Conservation (phyloP, 805 yeast genomes). For the Ogataea henricii region DNA sequence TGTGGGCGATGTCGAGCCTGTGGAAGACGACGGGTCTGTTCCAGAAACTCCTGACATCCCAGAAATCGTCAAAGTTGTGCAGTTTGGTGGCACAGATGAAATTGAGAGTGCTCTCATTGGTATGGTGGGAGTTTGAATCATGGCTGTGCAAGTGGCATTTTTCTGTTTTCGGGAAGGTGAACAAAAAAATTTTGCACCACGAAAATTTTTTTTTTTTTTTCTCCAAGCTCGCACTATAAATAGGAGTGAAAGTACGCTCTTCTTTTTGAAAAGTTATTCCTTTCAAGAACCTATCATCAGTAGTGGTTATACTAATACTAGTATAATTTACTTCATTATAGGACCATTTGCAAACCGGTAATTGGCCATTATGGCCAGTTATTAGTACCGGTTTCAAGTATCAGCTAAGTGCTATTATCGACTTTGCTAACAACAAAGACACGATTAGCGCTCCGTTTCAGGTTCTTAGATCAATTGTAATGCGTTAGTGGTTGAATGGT, state of each 20-base stretch:
- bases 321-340: slow-evolving; percentile 54
- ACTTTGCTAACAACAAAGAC: slow-evolving; percentile 73
- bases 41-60: slow-evolving; percentile 7
- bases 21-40: background rate
- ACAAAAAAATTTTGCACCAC: background rate
- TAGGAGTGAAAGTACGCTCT: slow-evolving; percentile 1
- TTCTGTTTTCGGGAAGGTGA: background rate
- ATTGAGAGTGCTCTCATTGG: slow-evolving; percentile 33
- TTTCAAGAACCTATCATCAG: slow-evolving; percentile 56
- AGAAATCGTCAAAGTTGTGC: slow-evolving; percentile 27
- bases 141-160: background rate
- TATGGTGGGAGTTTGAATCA: slow-evolving; percentile 28
- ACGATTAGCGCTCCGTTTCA: slow-evolving; percentile 75
- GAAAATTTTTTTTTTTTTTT: slow-evolving; percentile 11
- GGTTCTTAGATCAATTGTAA: slow-evolving; percentile 60
- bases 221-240: slow-evolving; percentile 10
- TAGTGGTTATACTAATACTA: slow-evolving; percentile 80
- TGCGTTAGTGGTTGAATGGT: slow-evolving; percentile 40
- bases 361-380: slow-evolving; percentile 42
- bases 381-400: slow-evolving; percentile 29
- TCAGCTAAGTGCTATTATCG: slow-evolving; percentile 69
- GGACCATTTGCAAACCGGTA: slow-evolving; percentile 48
- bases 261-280: slow-evolving; percentile 13
- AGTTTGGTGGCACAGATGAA: slow-evolving; percentile 34
- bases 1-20: slow-evolving; percentile 15